Evolutionary conservation across 768 basidiomycete species (phyloP).

Genomic region (Boletus barrowsii): DNA sequence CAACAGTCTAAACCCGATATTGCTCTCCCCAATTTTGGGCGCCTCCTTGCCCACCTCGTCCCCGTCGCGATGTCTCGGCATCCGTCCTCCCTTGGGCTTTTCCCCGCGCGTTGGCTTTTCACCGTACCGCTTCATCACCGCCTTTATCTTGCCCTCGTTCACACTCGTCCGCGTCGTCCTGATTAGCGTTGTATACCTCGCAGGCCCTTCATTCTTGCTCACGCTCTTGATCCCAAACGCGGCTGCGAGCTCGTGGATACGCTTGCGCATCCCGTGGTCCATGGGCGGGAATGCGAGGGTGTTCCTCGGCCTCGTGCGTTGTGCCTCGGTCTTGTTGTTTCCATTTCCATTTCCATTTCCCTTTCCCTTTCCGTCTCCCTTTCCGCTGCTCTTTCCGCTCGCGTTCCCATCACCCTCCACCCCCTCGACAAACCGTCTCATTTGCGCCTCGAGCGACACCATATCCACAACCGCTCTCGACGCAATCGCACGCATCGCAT

Average conservation of each 20-base stretch:
- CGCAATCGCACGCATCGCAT: slow-evolving; percentile 24
- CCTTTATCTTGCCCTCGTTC: slow-evolving; percentile 60
- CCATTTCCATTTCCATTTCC: too few species aligned
- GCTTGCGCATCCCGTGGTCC: slow-evolving; percentile 65
- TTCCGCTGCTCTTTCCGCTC: too few species aligned
- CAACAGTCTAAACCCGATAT: slow-evolving; percentile 86
- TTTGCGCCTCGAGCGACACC: slow-evolving; percentile 63
- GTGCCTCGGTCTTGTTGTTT: too few species aligned
- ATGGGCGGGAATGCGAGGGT: slow-evolving; percentile 72
- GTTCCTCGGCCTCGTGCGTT: too few species aligned
- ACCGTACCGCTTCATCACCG: slow-evolving; percentile 37
- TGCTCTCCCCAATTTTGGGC: slow-evolving; percentile 74
- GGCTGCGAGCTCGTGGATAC: slow-evolving; percentile 75
- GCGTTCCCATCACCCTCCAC: not conserved
- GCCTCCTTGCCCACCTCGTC: slow-evolving; percentile 88
- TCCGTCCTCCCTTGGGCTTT: slow-evolving; percentile 14
- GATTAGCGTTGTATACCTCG: slow-evolving; percentile 71
- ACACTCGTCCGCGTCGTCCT: slow-evolving; percentile 62
- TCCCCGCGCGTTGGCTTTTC: slow-evolving; percentile 14
- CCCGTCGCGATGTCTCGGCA: slow-evolving; percentile 69
- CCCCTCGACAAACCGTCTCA: slow-evolving; percentile 66
- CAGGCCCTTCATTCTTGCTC: slow-evolving; percentile 68
- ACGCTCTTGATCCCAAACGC: slow-evolving; percentile 76
- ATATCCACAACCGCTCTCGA: slow-evolving; percentile 59
- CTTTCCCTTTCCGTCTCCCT: too few species aligned